Conservation (phyloP, 2,329 filamentous ascomycete genomes). For the Talaromyces sp. region DNA sequence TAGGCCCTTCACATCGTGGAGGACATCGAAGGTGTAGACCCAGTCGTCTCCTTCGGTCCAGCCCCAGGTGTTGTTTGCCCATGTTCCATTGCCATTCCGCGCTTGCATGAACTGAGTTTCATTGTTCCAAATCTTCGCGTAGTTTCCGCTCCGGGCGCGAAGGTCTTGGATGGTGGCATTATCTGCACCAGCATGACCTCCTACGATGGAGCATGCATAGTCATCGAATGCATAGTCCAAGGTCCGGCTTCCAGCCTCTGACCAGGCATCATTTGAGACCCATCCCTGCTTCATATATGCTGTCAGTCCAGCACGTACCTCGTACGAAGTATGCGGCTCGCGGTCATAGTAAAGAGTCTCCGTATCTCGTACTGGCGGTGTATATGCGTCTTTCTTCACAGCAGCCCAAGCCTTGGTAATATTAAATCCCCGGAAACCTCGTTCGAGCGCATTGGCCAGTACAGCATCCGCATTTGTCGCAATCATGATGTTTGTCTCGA, state of each 20-base stretch:
- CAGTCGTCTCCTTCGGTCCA: conserved; percentile 56
- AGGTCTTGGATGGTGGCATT: conserved; percentile 35
- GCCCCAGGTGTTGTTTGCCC: conserved; percentile 48
- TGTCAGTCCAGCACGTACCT: conserved; percentile 51
- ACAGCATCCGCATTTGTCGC: conserved; percentile 54
- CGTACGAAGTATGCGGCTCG: conserved; percentile 50
- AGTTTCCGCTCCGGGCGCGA: conserved; percentile 44
- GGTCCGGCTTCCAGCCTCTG: conserved; percentile 51
- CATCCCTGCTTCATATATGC: conserved; percentile 50
- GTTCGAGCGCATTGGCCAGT: conserved; percentile 50
- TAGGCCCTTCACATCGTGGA: conserved; percentile 50
- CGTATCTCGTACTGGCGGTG: conserved; percentile 49
- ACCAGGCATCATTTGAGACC: conserved; percentile 53
- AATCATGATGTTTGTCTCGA: conserved; percentile 57
- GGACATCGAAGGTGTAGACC: conserved; percentile 56
- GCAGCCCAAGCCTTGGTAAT: conserved; percentile 49
- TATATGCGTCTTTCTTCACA: conserved; percentile 50
- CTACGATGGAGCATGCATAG: conserved; percentile 46
- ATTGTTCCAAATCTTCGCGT: conserved; percentile 47
- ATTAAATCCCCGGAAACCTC: conserved; percentile 49
- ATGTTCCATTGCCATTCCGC: conserved; percentile 51
- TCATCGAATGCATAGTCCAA: conserved; percentile 55
- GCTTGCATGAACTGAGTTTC: conserved; percentile 53
- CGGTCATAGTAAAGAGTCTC: conserved; percentile 52
- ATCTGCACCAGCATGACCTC: conserved; percentile 43